Conservation (phyloP, 495 filamentous ascomycete species). For the Tuber brumale region DNA sequence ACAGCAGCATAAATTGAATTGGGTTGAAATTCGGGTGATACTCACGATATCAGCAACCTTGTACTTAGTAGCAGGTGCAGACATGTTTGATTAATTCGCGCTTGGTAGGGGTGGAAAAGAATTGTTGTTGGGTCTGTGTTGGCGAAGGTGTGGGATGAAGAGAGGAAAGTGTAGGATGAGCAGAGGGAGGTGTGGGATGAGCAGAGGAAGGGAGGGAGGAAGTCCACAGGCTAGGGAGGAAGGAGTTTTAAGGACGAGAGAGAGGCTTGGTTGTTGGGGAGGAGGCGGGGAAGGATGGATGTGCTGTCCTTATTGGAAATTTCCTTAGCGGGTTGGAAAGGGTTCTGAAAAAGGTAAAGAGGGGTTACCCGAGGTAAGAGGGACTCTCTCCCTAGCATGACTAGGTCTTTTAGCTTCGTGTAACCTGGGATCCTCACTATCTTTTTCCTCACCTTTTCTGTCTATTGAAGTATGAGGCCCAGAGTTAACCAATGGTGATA, state of each 20-base stretch:
- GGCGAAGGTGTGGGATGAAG: background rate
- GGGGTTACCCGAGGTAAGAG: background rate
- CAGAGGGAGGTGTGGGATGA: background rate
- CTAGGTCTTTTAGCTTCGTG: background rate
- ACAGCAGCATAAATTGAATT: background rate
- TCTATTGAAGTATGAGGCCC: background rate
- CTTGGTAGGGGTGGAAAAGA: background rate
- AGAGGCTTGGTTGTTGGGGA: background rate
- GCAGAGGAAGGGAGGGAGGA: background rate
- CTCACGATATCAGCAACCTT: constrained; percentile 94
- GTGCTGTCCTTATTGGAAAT: background rate
- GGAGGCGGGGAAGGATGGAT: background rate
- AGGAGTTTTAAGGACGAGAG: constrained; percentile 1
- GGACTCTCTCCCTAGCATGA: background rate
- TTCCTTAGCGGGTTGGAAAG: background rate
- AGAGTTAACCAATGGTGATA: background rate
- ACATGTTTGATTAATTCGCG: constrained; percentile 47
- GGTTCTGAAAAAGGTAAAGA: background rate
- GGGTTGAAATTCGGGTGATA: constrained; percentile 16
- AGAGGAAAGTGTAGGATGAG: background rate
- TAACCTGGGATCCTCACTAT: too few relatives aligned
- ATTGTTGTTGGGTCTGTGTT: background rate
- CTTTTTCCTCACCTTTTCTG: too few relatives aligned
- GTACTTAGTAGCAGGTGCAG: constrained; percentile 83
- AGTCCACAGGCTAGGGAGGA: background rate